Conservation (phyloP, 2,329 filamentous ascomycete species). For the Blastomyces parvus region DNA sequence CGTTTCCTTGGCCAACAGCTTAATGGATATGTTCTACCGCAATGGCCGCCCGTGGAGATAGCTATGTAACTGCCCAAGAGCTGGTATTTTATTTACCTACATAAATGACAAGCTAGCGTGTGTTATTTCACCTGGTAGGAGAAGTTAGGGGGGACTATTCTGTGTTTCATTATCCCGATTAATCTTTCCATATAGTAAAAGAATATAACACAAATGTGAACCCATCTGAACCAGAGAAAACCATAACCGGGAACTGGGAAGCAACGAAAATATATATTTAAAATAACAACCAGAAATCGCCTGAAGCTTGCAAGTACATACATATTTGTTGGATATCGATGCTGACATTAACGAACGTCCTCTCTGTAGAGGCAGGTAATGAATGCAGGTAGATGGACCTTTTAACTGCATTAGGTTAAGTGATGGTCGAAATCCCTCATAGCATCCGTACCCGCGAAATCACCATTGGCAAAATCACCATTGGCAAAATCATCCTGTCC, state of each 20-base stretch:
- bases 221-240: too few species aligned
- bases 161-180: too few species aligned
- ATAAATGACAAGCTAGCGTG: too few species aligned
- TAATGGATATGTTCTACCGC: too few species aligned
- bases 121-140: too few species aligned
- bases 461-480: not conserved
- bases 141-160: too few species aligned
- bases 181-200: too few species aligned
- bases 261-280: not conserved
- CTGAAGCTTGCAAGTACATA: not conserved
- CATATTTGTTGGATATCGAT: not conserved
- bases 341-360: not conserved
- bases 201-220: too few species aligned
- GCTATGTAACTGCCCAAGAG: too few species aligned
- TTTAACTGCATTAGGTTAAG: not conserved
- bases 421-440: slow-evolving; percentile 1
- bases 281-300: not conserved
- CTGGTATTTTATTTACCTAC: too few species aligned
- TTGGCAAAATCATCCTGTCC: not conserved
- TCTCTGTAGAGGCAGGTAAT: not conserved
- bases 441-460: not conserved
- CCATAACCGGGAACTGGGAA: not conserved
- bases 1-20: too few species aligned
- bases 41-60: too few species aligned
- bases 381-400: not conserved